Conservation (phyloP, 164 flowering plant species). For the Sedum album region DNA sequence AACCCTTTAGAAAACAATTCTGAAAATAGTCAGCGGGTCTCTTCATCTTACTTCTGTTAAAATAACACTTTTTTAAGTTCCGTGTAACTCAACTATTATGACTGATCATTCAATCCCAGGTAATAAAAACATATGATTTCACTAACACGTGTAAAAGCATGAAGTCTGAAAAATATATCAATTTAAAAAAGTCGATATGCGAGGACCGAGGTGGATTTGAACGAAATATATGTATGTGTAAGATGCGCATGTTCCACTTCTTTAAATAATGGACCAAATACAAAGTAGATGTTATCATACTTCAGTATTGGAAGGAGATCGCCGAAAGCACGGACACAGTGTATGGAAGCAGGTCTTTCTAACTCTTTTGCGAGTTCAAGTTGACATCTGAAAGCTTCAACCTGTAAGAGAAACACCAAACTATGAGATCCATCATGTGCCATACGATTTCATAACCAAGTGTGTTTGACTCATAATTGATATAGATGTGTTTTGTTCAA, state of each 20-base stretch:
- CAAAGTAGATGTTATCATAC: constrained; percentile 18
- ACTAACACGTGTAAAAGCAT: no score
- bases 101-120: no score
- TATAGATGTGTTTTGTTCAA: background rate
- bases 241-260: background rate
- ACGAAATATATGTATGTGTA: no score
- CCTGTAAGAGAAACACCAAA: background rate
- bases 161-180: no score
- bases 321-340: constrained; percentile 94
- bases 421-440: background rate
- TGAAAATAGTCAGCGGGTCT: background rate
- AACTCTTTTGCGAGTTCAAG: constrained; percentile 78
- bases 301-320: constrained; percentile 75
- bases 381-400: constrained; percentile 28
- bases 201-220: no score
- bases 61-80: background rate
- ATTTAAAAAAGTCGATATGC: no score
- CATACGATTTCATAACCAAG: background rate
- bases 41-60: background rate
- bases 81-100: background rate
- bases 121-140: no score
- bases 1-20: background rate
- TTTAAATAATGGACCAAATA: background rate
- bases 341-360: constrained; percentile 74
- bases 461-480: background rate